Evolutionary conservation across 2,329 filamentous ascomycete species (phyloP).

Genomic region (Cladorrhinum sp.): DNA sequence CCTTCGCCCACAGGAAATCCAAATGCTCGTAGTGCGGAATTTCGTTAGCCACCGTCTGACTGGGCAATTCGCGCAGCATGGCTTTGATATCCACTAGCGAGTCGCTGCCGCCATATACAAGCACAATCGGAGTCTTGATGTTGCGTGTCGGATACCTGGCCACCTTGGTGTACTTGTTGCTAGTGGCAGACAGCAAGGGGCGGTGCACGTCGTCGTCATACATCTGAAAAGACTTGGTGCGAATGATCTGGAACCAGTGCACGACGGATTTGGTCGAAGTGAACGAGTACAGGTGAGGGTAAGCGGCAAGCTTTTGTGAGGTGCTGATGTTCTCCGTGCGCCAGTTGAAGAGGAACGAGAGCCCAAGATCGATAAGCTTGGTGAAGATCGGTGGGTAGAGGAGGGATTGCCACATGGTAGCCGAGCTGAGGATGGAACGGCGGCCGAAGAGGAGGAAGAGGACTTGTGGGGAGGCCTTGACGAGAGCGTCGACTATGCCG

Average conservation of each 20-base stretch:
- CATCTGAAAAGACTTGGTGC: constrained; percentile 95
- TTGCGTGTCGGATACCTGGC: constrained; percentile 95
- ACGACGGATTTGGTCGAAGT: constrained; percentile 96
- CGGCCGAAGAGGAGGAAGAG: constrained; percentile 91
- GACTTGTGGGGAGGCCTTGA: constrained; percentile 90
- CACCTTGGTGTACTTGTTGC: constrained; percentile 88
- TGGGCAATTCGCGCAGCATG: constrained; percentile 85
- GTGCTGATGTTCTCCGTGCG: constrained; percentile 75
- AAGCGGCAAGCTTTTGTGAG: constrained; percentile 90
- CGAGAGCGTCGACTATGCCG: constrained; percentile 84
- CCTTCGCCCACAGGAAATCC: constrained; percentile 90
- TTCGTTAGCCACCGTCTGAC: constrained; percentile 78
- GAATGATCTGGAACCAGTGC: constrained; percentile 99
- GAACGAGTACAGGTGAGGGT: constrained; percentile 93
- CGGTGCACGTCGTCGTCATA: constrained; percentile 92
- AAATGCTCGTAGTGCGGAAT: constrained; percentile 94
- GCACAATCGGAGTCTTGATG: constrained; percentile 90
- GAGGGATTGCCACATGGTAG: constrained; percentile 96
- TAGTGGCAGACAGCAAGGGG: constrained; percentile 66
- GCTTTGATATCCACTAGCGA: constrained; percentile 89
- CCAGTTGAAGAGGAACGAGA: constrained; percentile 89
- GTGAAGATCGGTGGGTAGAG: constrained; percentile 93
- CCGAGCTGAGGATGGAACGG: constrained; percentile 84
- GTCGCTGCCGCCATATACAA: constrained; percentile 91
- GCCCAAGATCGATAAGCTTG: constrained; percentile 75